Base-by-base conservation (phyloP, 352 stramenopile species). In the Phytophthora fragariae region DNA sequence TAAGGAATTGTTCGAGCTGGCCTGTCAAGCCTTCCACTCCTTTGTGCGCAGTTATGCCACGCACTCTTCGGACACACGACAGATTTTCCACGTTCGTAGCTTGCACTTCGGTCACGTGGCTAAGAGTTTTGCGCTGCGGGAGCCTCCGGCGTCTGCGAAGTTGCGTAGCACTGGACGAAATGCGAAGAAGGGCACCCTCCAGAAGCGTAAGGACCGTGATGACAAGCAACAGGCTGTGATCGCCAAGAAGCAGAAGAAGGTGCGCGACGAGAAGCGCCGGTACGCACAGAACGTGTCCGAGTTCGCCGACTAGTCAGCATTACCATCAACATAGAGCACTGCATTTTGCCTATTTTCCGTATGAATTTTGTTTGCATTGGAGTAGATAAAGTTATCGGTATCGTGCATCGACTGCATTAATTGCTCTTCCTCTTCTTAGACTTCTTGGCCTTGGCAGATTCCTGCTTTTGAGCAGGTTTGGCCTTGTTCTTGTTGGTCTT, bases 91-190 rank as follows among this genome's bases (percentile, higher is more conserved):
- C 70, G 89, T 98, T 33, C 90, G 94, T 35, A 90, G 83, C 12
- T 81, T 99, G 37, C 96, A 99, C 73, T 95, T 99, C 46, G 96
- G 96, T 39, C 96, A 99, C 72, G 91, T 98, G 57, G 93, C 96
- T 46, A 97, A 97, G 71, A 97, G 91, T 71, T 99, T 98, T 75
- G 94, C 86, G 31, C 76, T 98, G 58, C 90, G 90, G 5, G 90
- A 97, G 33, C 88, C 89, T 24, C 89, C 90, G 12, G 90, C 90
- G 52, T 96, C 90, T 11, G 81, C 75, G 37, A 95, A 96, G 63
- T 69, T 96, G 70, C 88, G 88, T 62, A 84, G 93, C 57, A 88
- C 86, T 37, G 88, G 87, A 68, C 76, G 80, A 52, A 92, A 92
- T 37, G 83, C 88, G 54, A 94, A 94, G 73, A 88, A 86, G 50